A percentile compares a stretch with the other conserved stretches of the same genome.
Conservation (phyloP, 2,329 filamentous ascomycete genomes). For the Kalaharituber pfeilii region DNA sequence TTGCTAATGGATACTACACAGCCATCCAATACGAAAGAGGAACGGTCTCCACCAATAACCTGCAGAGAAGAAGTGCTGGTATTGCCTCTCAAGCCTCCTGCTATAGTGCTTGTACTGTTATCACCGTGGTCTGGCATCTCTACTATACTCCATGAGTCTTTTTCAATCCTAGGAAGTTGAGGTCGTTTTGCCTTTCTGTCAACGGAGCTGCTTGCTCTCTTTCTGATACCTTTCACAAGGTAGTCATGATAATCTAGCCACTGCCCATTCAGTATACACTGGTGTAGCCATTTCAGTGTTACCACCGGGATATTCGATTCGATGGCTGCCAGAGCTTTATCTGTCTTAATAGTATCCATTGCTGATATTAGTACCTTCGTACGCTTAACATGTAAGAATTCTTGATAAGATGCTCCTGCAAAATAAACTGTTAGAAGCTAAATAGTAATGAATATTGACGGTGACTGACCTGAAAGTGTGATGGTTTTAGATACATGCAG, state of each 20-base stretch:
- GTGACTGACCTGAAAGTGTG: constrained; percentile 43
- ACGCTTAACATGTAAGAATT: constrained; percentile 49
- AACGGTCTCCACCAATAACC: not conserved
- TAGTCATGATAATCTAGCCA: constrained; percentile 16
- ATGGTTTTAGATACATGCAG: constrained; percentile 67
- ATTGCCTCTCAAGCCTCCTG: not conserved
- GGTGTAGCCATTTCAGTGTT: constrained; percentile 65
- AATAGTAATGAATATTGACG: not conserved
- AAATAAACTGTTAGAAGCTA: not conserved
- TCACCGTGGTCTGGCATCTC: not conserved
- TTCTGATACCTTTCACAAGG: constrained; percentile 1
- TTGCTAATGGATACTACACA: not conserved
- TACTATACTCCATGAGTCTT: too few relatives aligned
- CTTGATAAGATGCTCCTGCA: constrained; percentile 56
- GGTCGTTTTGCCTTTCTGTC: not conserved
- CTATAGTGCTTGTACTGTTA: not conserved
- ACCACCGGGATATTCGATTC: constrained; percentile 69
- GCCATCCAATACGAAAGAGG: not conserved
- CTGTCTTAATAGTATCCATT: constrained; percentile 33
- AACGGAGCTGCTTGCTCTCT: not conserved
- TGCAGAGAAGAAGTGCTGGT: too few relatives aligned
- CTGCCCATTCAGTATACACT: constrained; percentile 43
- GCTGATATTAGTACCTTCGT: constrained; percentile 53
- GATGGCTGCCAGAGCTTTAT: constrained; percentile 63
- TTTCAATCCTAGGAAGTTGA: not conserved